Percentiles rank a stretch among this genome's conserved stretches.
phyloP scores from a whole-genome alignment of 345 rosid genomes.

The Dimocarpus longan region DNA sequence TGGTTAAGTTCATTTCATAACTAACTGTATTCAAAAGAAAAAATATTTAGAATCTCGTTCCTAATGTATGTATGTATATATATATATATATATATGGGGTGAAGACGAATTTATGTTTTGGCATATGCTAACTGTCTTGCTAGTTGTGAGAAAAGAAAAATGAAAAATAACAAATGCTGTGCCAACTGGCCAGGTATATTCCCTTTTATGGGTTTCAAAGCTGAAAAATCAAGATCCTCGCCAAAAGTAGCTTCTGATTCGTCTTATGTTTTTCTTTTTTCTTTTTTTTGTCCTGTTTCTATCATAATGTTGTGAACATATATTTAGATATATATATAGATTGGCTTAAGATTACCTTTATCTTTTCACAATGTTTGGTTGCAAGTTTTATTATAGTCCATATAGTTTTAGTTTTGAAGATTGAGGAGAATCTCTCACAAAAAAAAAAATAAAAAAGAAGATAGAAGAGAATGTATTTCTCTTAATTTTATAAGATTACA shows the following conservation, averaged over 20 bases:
- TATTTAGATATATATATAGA: neutral
- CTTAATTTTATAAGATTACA: too few species aligned
- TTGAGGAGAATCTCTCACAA: too few species aligned
- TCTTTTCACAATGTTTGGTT: too few species aligned
- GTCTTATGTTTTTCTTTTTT: neutral
- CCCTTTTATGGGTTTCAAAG: neutral
- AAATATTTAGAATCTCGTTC: too few species aligned
- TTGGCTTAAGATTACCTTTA: too few species aligned
- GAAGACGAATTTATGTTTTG: neutral
- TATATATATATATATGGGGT: neutral
- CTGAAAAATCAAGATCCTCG: neutral
- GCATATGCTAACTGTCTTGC: neutral
- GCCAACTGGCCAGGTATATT: conserved; percentile 6
- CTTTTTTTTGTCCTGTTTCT: neutral
- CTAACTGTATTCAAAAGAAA: too few species aligned
- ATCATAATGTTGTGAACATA: neutral
- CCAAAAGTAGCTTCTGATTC: neutral
- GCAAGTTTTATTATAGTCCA: too few species aligned
- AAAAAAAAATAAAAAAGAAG: too few species aligned
- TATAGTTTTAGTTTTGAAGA: too few species aligned
- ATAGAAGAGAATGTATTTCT: too few species aligned
- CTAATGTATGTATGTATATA: too few species aligned
- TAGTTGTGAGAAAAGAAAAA: neutral
- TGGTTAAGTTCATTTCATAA: too few species aligned
- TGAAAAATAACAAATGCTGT: neutral